phyloP scores from a whole-genome alignment of 2,329 filamentous ascomycete species.

The Cryphonectria japonica region DNA sequence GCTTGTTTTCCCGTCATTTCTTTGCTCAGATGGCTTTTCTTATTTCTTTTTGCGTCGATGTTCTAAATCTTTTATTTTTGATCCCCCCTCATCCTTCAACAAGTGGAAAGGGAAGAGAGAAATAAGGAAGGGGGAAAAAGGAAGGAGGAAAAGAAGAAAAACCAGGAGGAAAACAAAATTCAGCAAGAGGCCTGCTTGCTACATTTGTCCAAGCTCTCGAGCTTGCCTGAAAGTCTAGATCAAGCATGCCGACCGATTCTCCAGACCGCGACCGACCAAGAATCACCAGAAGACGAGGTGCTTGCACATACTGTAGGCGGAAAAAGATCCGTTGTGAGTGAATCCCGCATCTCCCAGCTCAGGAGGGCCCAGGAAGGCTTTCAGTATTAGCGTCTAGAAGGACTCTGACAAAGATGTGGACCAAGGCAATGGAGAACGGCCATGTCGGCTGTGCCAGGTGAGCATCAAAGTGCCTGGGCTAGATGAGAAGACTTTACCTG shows the following conservation, averaged over 20 bases:
- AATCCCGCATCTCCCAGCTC: neutral
- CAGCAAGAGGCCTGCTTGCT: neutral
- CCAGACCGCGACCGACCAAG: neutral
- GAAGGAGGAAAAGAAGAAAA: neutral
- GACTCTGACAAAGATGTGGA: neutral
- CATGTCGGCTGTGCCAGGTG: neutral
- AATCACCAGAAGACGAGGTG: neutral
- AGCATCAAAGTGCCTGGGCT: neutral
- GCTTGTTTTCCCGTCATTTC: neutral
- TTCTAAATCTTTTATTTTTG: neutral
- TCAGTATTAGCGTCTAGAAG: neutral
- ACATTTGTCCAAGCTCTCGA: neutral
- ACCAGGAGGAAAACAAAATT: neutral
- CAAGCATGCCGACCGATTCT: neutral
- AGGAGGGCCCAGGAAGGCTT: neutral
- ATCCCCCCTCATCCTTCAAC: too few relatives aligned
- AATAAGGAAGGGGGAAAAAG: too few relatives aligned
- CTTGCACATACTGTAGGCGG: neutral
- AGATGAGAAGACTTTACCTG: neutral
- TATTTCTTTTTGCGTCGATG: neutral
- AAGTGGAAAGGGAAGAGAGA: neutral
- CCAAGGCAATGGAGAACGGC: neutral
- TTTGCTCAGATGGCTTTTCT: neutral
- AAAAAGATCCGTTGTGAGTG: neutral
- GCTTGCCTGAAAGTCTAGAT: neutral